A percentile compares a stretch with the other conserved stretches of the same genome.
Evolutionary conservation across 805 yeast species (phyloP).

Genomic region (Phaffomyces thermotolerans): DNA sequence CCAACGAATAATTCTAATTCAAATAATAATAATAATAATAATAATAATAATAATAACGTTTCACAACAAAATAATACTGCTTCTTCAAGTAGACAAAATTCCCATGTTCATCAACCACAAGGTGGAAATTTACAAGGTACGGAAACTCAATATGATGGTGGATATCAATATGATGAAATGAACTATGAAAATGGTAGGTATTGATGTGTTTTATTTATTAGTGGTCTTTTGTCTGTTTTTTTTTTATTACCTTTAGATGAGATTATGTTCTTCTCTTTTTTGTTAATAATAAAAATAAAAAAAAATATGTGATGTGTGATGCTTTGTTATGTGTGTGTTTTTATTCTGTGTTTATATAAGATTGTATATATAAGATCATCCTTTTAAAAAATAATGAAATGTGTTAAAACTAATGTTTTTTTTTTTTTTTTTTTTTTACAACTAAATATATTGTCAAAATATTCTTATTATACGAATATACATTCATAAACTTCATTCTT

Average conservation of each 20-base stretch:
- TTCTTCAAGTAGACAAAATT: background rate
- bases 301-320: too few relatives aligned
- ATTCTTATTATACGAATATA: too few relatives aligned
- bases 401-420: too few relatives aligned
- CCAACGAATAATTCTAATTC: background rate
- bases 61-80: background rate
- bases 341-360: background rate
- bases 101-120: constrained; percentile 1
- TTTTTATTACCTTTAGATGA: background rate
- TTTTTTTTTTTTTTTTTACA: too few relatives aligned
- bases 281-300: too few relatives aligned
- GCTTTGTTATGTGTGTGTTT: too few relatives aligned
- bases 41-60: too few relatives aligned
- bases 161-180: constrained; percentile 4
- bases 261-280: too few relatives aligned
- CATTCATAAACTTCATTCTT: constrained; percentile 1
- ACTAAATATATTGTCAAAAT: too few relatives aligned
- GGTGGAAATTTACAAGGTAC: background rate
- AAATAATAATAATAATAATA: too few relatives aligned
- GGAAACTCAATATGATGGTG: background rate
- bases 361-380: background rate
- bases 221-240: constrained; percentile 1
- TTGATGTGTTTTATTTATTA: background rate
- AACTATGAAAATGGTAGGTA: constrained; percentile 3
- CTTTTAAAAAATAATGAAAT: background rate